phyloP scores from a whole-genome alignment of 1,284 basidiomycete genomes.

The Malassezia furfur region DNA sequence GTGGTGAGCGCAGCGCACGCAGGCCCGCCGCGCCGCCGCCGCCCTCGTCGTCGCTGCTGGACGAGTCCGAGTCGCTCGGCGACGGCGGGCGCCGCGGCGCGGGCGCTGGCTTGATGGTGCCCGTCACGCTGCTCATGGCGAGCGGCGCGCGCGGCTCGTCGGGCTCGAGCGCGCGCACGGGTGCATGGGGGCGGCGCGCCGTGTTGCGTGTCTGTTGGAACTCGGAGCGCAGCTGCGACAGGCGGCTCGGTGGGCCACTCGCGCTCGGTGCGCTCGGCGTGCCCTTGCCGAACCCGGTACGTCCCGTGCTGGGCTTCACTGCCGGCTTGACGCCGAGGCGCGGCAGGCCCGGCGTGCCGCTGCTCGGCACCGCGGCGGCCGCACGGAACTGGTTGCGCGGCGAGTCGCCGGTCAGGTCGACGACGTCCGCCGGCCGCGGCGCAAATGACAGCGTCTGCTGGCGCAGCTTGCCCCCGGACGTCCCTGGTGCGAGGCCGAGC shows the following conservation, averaged over 20 bases:
- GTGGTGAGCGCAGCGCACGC: conserved; percentile 49
- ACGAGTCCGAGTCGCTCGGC: conserved; percentile 30
- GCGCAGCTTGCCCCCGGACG: conserved; percentile 3
- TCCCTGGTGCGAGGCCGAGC: conserved; percentile 9
- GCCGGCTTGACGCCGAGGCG: background rate
- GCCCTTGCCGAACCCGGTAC: conserved; percentile 6
- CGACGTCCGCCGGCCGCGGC: background rate
- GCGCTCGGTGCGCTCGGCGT: conserved; percentile 14
- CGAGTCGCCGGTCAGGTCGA: conserved; percentile 8
- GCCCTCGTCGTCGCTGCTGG: conserved; percentile 54
- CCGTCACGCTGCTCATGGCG: conserved; percentile 34
- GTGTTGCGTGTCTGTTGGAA: conserved; percentile 21
- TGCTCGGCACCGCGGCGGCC: background rate
- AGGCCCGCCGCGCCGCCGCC: conserved; percentile 48
- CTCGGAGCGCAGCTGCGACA: conserved; percentile 31
- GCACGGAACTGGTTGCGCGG: conserved; percentile 3
- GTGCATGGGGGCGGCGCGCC: conserved; percentile 25
- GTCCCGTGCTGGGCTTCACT: conserved; percentile 7
- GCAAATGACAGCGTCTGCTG: conserved; percentile 18
- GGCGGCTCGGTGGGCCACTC: background rate
- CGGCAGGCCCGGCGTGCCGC: background rate
- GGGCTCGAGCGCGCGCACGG: conserved; percentile 18
- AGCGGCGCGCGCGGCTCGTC: conserved; percentile 31
- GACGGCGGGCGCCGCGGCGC: conserved; percentile 10
- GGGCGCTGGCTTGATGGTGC: conserved; percentile 22